A percentile compares a stretch with the other conserved stretches of the same genome.
Conservation (phyloP, 306 rosid genomes). For the Vigna angularis region DNA sequence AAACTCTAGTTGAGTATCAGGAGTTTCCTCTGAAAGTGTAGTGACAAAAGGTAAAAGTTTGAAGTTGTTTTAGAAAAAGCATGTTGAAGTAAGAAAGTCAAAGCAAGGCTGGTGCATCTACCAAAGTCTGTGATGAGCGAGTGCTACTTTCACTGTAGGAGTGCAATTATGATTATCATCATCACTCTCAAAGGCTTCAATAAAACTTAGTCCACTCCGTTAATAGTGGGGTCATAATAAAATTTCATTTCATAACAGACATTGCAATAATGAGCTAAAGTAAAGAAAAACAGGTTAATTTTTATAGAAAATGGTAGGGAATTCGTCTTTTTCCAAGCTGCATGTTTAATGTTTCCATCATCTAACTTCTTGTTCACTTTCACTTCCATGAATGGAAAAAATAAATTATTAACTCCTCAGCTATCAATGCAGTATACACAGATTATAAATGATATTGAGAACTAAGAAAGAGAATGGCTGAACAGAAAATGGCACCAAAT, state of each 20-base stretch:
- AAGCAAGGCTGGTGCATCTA: constrained; percentile 26
- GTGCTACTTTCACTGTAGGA: background rate
- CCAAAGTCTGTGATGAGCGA: background rate
- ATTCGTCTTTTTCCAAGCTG: constrained; percentile 31
- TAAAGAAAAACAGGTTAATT: constrained; percentile 29
- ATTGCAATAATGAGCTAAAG: background rate
- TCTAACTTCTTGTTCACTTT: constrained; percentile 24
- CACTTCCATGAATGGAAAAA: constrained; percentile 35
- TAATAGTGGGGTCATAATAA: background rate
- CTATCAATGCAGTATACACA: background rate
- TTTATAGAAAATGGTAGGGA: constrained; percentile 9
- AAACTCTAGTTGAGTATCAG: constrained; percentile 25
- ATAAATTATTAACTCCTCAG: constrained; percentile 19
- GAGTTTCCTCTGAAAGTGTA: constrained; percentile 19
- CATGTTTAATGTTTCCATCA: background rate
- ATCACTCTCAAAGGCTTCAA: constrained; percentile 3
- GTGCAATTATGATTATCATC: background rate
- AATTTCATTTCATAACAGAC: background rate
- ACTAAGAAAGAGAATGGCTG: constrained; percentile 37
- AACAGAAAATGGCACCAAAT: constrained; percentile 31
- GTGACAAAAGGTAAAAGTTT: background rate
- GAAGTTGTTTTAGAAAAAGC: background rate
- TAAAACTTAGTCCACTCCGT: background rate
- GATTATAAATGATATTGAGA: constrained; percentile 28
- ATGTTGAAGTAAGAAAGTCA: constrained; percentile 34